Evolutionary conservation across 2,329 filamentous ascomycete genomes (phyloP).

Genomic region (Tolypocladium inflatum): DNA sequence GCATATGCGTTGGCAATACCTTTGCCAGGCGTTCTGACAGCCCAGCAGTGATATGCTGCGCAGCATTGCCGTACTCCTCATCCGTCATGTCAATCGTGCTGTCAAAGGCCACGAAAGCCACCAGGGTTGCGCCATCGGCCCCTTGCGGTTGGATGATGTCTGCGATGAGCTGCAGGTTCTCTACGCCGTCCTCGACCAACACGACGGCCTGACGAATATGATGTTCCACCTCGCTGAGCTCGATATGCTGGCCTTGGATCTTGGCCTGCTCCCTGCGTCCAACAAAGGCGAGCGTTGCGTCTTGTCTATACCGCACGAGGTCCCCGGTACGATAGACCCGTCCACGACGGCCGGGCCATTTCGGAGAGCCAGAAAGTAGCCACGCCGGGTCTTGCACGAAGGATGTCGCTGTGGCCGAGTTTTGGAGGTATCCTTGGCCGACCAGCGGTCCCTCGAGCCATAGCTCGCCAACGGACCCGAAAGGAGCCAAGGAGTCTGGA

Average conservation of each 20-base stretch:
- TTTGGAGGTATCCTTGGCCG: constrained; percentile 9
- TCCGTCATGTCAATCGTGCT: not conserved
- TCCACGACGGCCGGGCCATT: constrained; percentile 1
- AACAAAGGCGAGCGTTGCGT: constrained; percentile 26
- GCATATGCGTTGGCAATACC: constrained; percentile 8
- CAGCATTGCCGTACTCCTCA: not conserved
- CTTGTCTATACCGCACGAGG: constrained; percentile 27
- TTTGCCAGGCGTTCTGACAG: constrained; percentile 2
- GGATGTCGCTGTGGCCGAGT: constrained; percentile 8
- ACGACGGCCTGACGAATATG: constrained; percentile 2
- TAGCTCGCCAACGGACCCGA: constrained; percentile 10
- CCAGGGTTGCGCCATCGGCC: constrained; percentile 1
- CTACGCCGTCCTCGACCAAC: not conserved
- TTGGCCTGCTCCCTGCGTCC: constrained; percentile 45
- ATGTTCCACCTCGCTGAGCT: constrained; percentile 20
- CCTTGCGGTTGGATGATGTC: constrained; percentile 4
- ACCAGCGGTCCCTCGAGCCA: constrained; percentile 11
- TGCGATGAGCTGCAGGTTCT: constrained; percentile 1
- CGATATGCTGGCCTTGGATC: constrained; percentile 42
- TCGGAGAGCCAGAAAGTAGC: constrained; percentile 2
- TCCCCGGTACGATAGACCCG: constrained; percentile 38
- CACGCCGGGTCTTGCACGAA: constrained; percentile 9
- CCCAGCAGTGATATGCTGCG: not conserved
- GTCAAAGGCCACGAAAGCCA: constrained; percentile 5
- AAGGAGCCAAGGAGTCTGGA: constrained; percentile 5